phyloP scores from a whole-genome alignment of 768 basidiomycete species.

The Hebeloma cylindrosporum region DNA sequence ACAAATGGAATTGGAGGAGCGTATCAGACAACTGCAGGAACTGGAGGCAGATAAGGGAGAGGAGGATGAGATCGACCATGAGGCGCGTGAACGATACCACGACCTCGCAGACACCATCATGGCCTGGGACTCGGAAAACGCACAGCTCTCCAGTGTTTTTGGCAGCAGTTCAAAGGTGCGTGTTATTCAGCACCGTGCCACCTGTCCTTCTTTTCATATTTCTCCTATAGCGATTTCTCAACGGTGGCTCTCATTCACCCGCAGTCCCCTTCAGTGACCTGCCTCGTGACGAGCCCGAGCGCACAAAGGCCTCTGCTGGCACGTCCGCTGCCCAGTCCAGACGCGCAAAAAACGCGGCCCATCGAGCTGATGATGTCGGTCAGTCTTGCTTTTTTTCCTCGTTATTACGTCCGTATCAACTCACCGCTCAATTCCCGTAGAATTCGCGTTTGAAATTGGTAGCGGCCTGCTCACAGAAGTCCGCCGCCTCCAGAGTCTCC shows the following conservation, averaged over 20 bases:
- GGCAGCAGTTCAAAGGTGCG: slow-evolving; percentile 60
- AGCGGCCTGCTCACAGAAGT: slow-evolving; percentile 91
- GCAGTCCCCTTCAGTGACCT: slow-evolving; percentile 46
- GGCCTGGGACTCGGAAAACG: slow-evolving; percentile 79
- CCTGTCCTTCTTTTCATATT: slow-evolving; percentile 5
- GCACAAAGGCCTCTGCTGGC: slow-evolving; percentile 55
- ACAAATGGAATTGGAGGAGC: slow-evolving; percentile 89
- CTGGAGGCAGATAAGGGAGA: slow-evolving; percentile 62
- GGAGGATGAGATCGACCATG: slow-evolving; percentile 62
- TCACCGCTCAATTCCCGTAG: slow-evolving; percentile 42
- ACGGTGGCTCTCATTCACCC: slow-evolving; percentile 51
- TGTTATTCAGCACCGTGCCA: slow-evolving; percentile 18
- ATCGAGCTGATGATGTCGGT: slow-evolving; percentile 89
- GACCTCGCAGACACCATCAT: slow-evolving; percentile 76
- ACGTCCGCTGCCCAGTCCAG: slow-evolving; percentile 85
- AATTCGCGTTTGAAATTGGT: slow-evolving; percentile 98
- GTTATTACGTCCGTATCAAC: slow-evolving; percentile 19
- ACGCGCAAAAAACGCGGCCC: slow-evolving; percentile 88
- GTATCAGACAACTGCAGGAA: slow-evolving; percentile 80
- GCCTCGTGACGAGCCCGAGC: slow-evolving; percentile 61
- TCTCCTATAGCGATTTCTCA: slow-evolving; percentile 37
- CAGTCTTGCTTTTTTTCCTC: slow-evolving; percentile 36
- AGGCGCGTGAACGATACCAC: slow-evolving; percentile 70
- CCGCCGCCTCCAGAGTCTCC: slow-evolving; percentile 83
- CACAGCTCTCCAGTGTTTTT: slow-evolving; percentile 69